These are phyloP conservation scores for Pilaira anomala DNA, from an alignment of 192 early-diverging fungal genomes.

Conservation along the genomic window DNA sequence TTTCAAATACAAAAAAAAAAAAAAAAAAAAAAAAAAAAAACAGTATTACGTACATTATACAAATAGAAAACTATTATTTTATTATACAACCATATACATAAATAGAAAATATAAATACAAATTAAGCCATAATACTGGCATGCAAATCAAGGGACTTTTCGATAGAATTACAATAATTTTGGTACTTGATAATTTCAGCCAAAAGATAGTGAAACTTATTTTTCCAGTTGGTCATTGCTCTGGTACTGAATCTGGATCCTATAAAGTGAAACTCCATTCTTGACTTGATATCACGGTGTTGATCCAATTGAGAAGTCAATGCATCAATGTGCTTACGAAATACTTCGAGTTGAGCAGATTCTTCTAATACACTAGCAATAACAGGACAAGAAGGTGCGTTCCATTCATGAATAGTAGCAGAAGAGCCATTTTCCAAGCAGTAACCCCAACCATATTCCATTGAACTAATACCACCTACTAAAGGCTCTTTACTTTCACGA, in stretches of 20 bases:
- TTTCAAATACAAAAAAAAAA: too few species aligned
- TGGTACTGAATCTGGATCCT: too few species aligned
- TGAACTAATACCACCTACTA: constrained; percentile 83
- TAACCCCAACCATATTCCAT: constrained; percentile 92
- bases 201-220: not conserved
- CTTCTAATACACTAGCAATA: not conserved
- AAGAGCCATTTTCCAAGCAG: too few species aligned
- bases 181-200: not conserved
- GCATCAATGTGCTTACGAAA: not conserved
- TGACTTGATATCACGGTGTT: not conserved
- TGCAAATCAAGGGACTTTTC: not conserved
- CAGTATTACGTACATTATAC: too few species aligned
- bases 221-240: not conserved
- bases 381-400: not conserved
- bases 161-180: too few species aligned
- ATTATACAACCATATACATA: too few species aligned
- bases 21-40: too few species aligned
- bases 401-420: not conserved
- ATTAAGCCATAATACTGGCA: not conserved
- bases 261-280: not conserved
- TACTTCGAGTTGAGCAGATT: too few species aligned
- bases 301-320: not conserved
- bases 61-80: too few species aligned
- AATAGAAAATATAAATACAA: too few species aligned
- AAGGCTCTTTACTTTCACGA: constrained; percentile 85